phyloP scores from a whole-genome alignment of 2,329 filamentous ascomycete genomes.

The Aspergillus sp. region DNA sequence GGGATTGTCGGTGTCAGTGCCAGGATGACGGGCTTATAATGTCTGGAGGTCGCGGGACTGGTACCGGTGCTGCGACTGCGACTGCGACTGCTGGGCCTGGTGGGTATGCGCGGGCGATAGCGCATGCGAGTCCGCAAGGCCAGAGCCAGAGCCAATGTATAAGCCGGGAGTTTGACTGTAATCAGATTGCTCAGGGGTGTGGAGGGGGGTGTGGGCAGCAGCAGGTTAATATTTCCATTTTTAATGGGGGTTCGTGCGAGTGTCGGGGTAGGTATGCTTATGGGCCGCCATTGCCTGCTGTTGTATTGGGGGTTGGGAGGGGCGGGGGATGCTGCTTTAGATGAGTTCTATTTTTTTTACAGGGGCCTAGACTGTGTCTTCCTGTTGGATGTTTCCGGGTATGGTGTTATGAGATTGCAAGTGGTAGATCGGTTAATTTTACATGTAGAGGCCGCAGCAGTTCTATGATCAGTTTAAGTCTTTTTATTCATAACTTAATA shows the following conservation, averaged over 20 bases:
- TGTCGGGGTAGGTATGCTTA: slow-evolving; percentile 5
- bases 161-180: neutral
- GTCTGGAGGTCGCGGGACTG: neutral
- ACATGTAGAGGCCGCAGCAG: neutral
- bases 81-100: neutral
- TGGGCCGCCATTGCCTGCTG: slow-evolving; percentile 16
- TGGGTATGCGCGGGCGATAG: neutral
- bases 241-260: neutral
- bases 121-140: neutral
- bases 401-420: too few species aligned
- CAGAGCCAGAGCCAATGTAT: neutral
- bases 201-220: neutral
- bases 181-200: too few species aligned
- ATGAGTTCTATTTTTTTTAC: neutral
- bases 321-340: neutral
- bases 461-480: slow-evolving; percentile 13
- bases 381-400: too few species aligned
- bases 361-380: too few species aligned
- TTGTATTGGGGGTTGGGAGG: slow-evolving; percentile 5
- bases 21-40: neutral
- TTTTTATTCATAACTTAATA: slow-evolving; percentile 20
- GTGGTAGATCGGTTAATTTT: too few species aligned
- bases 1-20: neutral
- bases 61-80: neutral
- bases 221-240: slow-evolving; percentile 5